phyloP scores from a whole-genome alignment of 768 basidiomycete species.

The Strobilomyces dryophilus region DNA sequence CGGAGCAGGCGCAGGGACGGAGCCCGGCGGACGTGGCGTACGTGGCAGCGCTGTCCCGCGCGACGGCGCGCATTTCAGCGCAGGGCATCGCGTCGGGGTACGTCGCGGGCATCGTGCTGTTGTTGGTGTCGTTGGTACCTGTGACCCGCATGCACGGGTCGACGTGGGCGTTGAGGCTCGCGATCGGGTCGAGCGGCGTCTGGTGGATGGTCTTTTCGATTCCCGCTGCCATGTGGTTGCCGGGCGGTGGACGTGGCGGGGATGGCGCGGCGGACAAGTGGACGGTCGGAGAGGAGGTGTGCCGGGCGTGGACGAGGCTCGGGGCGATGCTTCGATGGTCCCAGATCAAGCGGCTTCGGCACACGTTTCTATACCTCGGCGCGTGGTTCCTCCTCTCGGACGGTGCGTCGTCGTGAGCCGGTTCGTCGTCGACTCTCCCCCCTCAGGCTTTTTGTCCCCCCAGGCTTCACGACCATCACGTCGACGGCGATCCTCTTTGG shows the following conservation, averaged over 20 bases:
- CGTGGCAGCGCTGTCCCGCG: conserved; percentile 56
- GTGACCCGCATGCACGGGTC: conserved; percentile 70
- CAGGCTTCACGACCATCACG: conserved; percentile 86
- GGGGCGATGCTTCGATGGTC: conserved; percentile 68
- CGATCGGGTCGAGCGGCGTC: conserved; percentile 77
- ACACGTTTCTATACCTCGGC: conserved; percentile 85
- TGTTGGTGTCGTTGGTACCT: conserved; percentile 74
- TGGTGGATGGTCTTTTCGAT: conserved; percentile 88
- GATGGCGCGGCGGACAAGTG: conserved; percentile 30
- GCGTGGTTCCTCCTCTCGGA: conserved; percentile 96
- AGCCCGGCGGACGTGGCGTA: conserved; percentile 38
- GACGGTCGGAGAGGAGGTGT: conserved; percentile 50
- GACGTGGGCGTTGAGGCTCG: conserved; percentile 74
- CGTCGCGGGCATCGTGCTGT: conserved; percentile 70
- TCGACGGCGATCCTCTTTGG: conserved; percentile 90
- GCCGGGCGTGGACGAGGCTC: conserved; percentile 70
- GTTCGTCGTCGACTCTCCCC: too few relatives aligned
- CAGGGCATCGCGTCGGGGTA: conserved; percentile 87
- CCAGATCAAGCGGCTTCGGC: conserved; percentile 69
- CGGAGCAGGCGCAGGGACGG: not conserved
- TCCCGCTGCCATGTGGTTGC: conserved; percentile 74
- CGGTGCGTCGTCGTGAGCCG: conserved; percentile 42
- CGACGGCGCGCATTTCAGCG: conserved; percentile 80
- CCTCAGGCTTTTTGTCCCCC: not conserved
- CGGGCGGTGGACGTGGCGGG: conserved; percentile 29